Evolutionary conservation across 2,329 filamentous ascomycete species (phyloP), one percentile per base, ranked within the genome.

Genomic region (Exserohilum rostratum): DNA sequence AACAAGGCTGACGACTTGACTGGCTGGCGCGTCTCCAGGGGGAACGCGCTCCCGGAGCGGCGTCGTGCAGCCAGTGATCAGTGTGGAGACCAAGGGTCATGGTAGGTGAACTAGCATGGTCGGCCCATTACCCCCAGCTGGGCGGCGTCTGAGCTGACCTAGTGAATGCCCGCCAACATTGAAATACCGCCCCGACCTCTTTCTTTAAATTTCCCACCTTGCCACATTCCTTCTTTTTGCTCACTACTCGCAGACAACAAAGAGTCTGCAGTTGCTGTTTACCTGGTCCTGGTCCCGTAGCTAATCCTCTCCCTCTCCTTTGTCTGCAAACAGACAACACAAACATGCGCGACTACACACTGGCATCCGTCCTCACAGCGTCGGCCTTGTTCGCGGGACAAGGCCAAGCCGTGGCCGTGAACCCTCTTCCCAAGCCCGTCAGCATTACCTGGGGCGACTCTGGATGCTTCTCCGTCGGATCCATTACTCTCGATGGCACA

Each of bases 371-470:
- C 57, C 66, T 64, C 60, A 63, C 71, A n/a, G 67, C 67, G 20
- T 59, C 66, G 46, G 65, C 70, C 49, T 66, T 77, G 51, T 69
- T 78, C 57, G 71, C 72, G 35, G 61, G 69, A 30, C 55, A 71
- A 27, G 76, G 72, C 48, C 69, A 75, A 34, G 80, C 80, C 27
- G 80, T 84, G 48, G 72, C 73, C 35, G 82, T 80, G 53, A 83
- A 85, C 60, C 82, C 82, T 51, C 77, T 85, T 37, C 82, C 82
- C 43, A 82, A 82, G 40, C 82, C 82, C 6, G 76, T 77, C 50
- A 77, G 76, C 53, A 83, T 84, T 62, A 78, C 76, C 48, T 85
- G 82, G 82, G 82, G 80, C 13, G 72, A 72, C 12, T 79, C 80
- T 2, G 82, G 82, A n/a, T 77, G 81, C 30, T 79, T 79, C 57